Base-by-base conservation (phyloP, 75 land plant species). In the Pinus tabuliformis region DNA sequence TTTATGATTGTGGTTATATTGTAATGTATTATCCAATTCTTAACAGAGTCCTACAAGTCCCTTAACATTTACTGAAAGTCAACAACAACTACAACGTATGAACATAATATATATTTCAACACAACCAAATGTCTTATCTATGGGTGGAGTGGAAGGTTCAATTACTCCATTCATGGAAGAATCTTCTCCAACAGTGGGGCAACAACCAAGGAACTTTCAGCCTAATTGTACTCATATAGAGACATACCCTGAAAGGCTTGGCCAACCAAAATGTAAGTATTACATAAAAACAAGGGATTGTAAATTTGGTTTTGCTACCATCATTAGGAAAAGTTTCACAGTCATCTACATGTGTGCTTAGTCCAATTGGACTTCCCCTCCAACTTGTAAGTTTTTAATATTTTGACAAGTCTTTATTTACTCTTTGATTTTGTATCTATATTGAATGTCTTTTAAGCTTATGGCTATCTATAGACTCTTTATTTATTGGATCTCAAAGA, bases 231-330 rank as follows among this genome's bases (percentile, higher is more conserved):
- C 36, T 3, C 11, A 28, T 14, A 57, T 39, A 30, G 83, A 79
- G 17, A 83, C 81, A 76, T 87, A 76, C 77, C 91, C 93, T 18
- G 85, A 88, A 76, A 87, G 93, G 30, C 87, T 87, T 73, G 88
- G 26, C 36, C 83, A 89, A 73, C 84, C 89, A 58, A 89, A 91
- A 73, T 91, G 91, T 78, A 81, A 78, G 63, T 89, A 86, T 78
- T 95, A 86, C 78, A 62, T 92, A 75, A 89, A 88, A 79, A 92
- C 89, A 37, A 92, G 98, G 42, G 88, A 91, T 77, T 95, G 98
- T 78, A 95, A 95, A 80, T 95, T 76, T 78, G 87, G 90, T 73
- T 72, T 86, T 37, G 57, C 81, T 57, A 82, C 59, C 82, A 79
- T 58, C 83, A 82, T 37, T 21, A 78, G 62, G 70, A 64, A 52